These are phyloP conservation scores for Gaillardinia entomophila DNA, from an alignment of 805 yeast species.

Conservation along the genomic window DNA sequence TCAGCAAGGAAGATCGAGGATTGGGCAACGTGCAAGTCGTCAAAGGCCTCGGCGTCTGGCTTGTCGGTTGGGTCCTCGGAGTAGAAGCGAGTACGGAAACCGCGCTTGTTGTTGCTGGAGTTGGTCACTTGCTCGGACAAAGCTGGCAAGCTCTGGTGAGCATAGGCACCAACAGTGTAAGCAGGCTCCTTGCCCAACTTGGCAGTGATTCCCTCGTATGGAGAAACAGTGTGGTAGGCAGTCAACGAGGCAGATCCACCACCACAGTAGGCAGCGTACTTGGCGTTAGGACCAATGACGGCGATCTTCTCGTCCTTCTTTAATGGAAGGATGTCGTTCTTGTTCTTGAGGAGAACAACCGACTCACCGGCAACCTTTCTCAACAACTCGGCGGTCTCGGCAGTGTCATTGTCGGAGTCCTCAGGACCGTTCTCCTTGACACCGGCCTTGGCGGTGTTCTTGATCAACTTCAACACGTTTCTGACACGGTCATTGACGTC, in stretches of 20 bases:
- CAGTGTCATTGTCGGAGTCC: conserved; percentile 15
- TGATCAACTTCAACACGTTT: conserved; percentile 19
- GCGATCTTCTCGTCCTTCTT: conserved; percentile 25
- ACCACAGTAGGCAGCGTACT: conserved; percentile 21
- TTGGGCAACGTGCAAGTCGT: conserved; percentile 10
- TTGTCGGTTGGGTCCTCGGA: conserved; percentile 7
- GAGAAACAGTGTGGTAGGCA: conserved; percentile 22
- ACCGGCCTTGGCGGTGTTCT: conserved; percentile 14
- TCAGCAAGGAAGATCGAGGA: conserved; percentile 15
- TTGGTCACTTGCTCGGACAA: conserved; percentile 15
- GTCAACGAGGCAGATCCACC: conserved; percentile 29
- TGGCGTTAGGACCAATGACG: conserved; percentile 29
- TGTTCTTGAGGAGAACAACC: conserved; percentile 25
- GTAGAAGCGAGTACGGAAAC: conserved; percentile 18
- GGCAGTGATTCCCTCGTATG: conserved; percentile 7
- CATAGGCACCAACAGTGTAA: conserved; percentile 11
- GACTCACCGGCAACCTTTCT: conserved; percentile 18
- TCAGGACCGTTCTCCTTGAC: conserved; percentile 17
- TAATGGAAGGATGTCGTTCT: conserved; percentile 20
- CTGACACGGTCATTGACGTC: conserved; percentile 22
- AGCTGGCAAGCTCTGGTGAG: conserved; percentile 12
- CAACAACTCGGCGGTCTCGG: conserved; percentile 15
- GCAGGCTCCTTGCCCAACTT: conserved; percentile 9
- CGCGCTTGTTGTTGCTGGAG: conserved; percentile 16
- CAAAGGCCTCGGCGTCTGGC: conserved; percentile 7